phyloP scores from a whole-genome alignment of 331 rosid species.

The Arachis monticola region DNA sequence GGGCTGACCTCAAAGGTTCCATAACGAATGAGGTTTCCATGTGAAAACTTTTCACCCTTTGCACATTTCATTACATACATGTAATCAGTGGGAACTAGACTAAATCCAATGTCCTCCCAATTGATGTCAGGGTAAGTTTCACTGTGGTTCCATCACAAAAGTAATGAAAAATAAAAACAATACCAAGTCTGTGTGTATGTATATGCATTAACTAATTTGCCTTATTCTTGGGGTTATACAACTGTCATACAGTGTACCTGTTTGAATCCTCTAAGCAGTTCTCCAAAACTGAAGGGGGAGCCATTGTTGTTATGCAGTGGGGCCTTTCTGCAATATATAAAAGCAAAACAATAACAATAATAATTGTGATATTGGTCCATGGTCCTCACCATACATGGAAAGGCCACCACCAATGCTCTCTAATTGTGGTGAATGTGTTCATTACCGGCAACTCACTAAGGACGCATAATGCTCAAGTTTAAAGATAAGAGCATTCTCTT shows the following conservation, averaged over 20 bases:
- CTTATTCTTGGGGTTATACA: no score
- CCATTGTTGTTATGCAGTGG: slow-evolving; percentile 35
- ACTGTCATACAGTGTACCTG: slow-evolving; percentile 38
- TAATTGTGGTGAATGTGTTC: no score
- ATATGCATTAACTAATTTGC: no score
- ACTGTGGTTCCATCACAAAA: slow-evolving; percentile 23
- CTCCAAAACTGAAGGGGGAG: slow-evolving; percentile 42
- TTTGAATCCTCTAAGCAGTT: slow-evolving; percentile 6
- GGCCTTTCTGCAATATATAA: background rate
- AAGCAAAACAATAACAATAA: background rate
- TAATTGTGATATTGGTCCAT: background rate
- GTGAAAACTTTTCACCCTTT: slow-evolving; percentile 43
- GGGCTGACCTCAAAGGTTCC: slow-evolving; percentile 58
- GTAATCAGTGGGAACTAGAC: slow-evolving; percentile 51
- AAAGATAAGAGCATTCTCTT: background rate
- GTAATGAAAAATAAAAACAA: no score
- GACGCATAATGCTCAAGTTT: background rate
- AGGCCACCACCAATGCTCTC: background rate
- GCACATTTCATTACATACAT: slow-evolving; percentile 59
- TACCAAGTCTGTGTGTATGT: background rate
- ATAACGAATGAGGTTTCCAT: slow-evolving; percentile 46
- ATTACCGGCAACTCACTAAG: no score
- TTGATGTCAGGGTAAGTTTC: slow-evolving; percentile 39
- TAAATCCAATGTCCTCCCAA: slow-evolving; percentile 64
- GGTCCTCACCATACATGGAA: background rate